phyloP scores from a whole-genome alignment of 2,329 filamentous ascomycete genomes.

The Didymella arachidicola region DNA sequence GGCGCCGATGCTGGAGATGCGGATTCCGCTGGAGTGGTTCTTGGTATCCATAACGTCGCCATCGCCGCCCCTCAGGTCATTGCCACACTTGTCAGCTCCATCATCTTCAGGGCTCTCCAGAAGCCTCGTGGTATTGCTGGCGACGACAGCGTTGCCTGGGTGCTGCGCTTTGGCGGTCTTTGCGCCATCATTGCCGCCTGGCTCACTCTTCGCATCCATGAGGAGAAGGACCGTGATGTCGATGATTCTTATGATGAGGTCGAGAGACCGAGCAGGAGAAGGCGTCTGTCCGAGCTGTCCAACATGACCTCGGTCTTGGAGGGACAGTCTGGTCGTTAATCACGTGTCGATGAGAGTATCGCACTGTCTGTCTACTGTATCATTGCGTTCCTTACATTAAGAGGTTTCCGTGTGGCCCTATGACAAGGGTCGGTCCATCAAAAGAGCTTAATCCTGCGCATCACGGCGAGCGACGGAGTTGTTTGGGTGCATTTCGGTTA shows the following conservation, averaged over 20 bases:
- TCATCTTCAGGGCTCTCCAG: constrained; percentile 85
- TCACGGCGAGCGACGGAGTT: constrained; percentile 21
- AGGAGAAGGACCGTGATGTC: constrained; percentile 57
- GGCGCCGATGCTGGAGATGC: constrained; percentile 65
- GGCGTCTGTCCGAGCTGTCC: constrained; percentile 28
- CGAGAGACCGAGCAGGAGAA: constrained; percentile 28
- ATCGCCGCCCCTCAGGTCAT: constrained; percentile 92
- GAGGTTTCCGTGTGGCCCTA: neutral
- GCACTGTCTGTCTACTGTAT: constrained; percentile 5
- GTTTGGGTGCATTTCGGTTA: constrained; percentile 10
- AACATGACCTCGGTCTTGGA: constrained; percentile 20
- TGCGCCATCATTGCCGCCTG: constrained; percentile 80
- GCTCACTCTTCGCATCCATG: constrained; percentile 72
- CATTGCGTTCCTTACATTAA: constrained; percentile 1
- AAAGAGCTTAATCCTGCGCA: constrained; percentile 18
- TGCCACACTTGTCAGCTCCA: constrained; percentile 82
- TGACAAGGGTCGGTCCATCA: neutral
- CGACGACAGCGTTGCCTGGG: constrained; percentile 86
- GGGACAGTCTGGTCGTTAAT: constrained; percentile 15
- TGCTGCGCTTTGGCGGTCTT: constrained; percentile 82
- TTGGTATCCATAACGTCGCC: constrained; percentile 95
- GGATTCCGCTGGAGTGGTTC: constrained; percentile 86
- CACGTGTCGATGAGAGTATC: neutral
- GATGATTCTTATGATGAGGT: constrained; percentile 24
- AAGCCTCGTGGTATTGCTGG: constrained; percentile 85